phyloP scores from a whole-genome alignment of 352 stramenopile species.

The Pythium rishiriense region DNA sequence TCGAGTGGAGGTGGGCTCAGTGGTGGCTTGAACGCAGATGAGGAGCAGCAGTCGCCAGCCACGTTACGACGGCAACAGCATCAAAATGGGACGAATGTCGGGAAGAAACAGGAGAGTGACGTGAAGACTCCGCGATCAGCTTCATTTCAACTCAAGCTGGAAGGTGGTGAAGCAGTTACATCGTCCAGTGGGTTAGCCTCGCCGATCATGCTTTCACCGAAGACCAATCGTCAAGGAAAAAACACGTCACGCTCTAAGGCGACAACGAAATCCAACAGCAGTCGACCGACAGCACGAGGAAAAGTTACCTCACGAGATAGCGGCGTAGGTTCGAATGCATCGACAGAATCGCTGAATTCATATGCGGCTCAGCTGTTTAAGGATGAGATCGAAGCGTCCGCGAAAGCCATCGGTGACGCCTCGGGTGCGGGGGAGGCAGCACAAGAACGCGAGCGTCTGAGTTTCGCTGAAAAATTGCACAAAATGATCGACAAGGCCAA shows the following conservation, averaged over 20 bases:
- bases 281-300: not conserved
- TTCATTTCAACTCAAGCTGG: constrained; percentile 22
- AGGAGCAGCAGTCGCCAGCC: constrained; percentile 19
- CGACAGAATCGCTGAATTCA: constrained; percentile 66
- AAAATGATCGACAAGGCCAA: constrained; percentile 89
- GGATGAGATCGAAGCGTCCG: constrained; percentile 31
- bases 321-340: constrained; percentile 20
- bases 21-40: not conserved
- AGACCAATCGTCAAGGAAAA: not conserved
- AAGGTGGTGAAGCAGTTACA: not conserved
- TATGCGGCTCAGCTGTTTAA: constrained; percentile 69
- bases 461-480: constrained; percentile 85
- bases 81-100: not conserved
- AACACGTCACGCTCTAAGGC: constrained; percentile 10
- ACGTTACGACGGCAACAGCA: constrained; percentile 20
- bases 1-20: constrained; percentile 10
- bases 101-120: not conserved
- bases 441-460: constrained; percentile 58
- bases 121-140: constrained; percentile 13
- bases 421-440: constrained; percentile 2
- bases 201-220: constrained; percentile 25
- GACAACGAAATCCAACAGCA: constrained; percentile 11
- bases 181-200: constrained; percentile 28
- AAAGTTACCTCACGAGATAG: not conserved
- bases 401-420: not conserved